phyloP scores from a whole-genome alignment of 805 yeast species.

The Nakazawaea ambrosiae region DNA sequence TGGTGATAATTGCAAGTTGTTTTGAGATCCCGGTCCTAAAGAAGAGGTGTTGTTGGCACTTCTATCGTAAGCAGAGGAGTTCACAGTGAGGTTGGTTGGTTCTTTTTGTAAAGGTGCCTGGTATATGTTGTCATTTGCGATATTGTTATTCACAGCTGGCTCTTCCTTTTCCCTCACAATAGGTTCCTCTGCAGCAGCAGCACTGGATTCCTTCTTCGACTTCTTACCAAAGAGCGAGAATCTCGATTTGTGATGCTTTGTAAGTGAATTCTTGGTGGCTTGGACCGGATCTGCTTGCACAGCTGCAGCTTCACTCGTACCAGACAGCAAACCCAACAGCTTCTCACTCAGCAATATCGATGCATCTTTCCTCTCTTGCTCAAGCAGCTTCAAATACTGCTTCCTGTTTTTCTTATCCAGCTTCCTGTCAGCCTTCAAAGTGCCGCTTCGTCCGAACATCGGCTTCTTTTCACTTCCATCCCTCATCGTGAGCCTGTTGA shows the following conservation, averaged over 20 bases:
- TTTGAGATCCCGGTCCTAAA: too few relatives aligned
- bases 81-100: too few relatives aligned
- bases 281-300: too few relatives aligned
- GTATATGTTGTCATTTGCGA: too few relatives aligned
- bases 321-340: too few relatives aligned
- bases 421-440: slow-evolving; percentile 15
- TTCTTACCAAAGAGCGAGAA: slow-evolving; percentile 5
- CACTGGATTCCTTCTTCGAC: not conserved
- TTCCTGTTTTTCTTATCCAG: slow-evolving; percentile 18
- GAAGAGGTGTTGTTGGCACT: too few relatives aligned
- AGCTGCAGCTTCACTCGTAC: too few relatives aligned
- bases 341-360: slow-evolving; percentile 10
- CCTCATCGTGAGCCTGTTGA: slow-evolving; percentile 8
- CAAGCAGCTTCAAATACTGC: slow-evolving; percentile 16
- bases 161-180: not conserved
- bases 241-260: not conserved
- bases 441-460: too few relatives aligned
- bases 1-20: too few relatives aligned
- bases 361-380: slow-evolving; percentile 19
- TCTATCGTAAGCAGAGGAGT: too few relatives aligned
- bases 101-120: too few relatives aligned
- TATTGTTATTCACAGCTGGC: too few relatives aligned
- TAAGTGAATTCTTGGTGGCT: slow-evolving; percentile 1
- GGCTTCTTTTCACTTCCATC: slow-evolving; percentile 3
- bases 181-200: not conserved